Evolutionary conservation across 257 asterid species (phyloP).

Genomic region (Primulina huaijiensis): DNA sequence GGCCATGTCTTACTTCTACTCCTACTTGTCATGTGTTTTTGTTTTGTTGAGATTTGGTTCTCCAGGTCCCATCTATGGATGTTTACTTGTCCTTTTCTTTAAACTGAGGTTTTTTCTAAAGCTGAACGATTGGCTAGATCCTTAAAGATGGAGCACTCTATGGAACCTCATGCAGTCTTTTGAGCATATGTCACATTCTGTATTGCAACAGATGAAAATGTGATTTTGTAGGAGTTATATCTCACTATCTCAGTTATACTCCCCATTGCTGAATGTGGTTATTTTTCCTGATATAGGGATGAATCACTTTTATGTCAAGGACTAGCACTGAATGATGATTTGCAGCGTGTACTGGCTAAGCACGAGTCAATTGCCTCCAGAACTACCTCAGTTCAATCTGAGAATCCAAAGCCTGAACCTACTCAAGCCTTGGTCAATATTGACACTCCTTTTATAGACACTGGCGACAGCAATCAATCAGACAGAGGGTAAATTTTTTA

Average conservation of each 20-base stretch:
- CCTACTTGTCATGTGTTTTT: slow-evolving; percentile 14
- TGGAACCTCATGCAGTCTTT: slow-evolving; percentile 15
- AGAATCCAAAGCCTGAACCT: slow-evolving; percentile 58
- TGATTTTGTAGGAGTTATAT: slow-evolving; percentile 1
- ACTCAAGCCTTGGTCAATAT: slow-evolving; percentile 53
- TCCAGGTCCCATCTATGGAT: not conserved
- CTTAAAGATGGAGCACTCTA: slow-evolving; percentile 11
- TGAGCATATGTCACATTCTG: slow-evolving; percentile 6
- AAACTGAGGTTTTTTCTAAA: not conserved
- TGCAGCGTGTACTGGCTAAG: slow-evolving; percentile 88
- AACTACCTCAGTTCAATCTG: slow-evolving; percentile 41
- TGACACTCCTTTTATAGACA: slow-evolving; percentile 74
- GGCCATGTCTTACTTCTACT: slow-evolving; percentile 35
- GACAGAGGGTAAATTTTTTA: slow-evolving; percentile 52
- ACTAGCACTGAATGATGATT: slow-evolving; percentile 84
- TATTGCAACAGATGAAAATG: slow-evolving; percentile 3
- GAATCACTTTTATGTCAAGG: slow-evolving; percentile 92
- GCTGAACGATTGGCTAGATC: slow-evolving; percentile 8
- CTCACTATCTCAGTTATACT: slow-evolving; percentile 5
- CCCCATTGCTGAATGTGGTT: slow-evolving; percentile 13
- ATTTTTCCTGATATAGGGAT: slow-evolving; percentile 54
- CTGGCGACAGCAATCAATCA: slow-evolving; percentile 62
- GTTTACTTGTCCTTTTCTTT: not conserved
- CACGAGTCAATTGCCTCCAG: slow-evolving; percentile 87
- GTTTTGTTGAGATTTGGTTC: not conserved